Conservation (phyloP, 2,329 filamentous ascomycete species). For the Microdochium trichocladiopsis region DNA sequence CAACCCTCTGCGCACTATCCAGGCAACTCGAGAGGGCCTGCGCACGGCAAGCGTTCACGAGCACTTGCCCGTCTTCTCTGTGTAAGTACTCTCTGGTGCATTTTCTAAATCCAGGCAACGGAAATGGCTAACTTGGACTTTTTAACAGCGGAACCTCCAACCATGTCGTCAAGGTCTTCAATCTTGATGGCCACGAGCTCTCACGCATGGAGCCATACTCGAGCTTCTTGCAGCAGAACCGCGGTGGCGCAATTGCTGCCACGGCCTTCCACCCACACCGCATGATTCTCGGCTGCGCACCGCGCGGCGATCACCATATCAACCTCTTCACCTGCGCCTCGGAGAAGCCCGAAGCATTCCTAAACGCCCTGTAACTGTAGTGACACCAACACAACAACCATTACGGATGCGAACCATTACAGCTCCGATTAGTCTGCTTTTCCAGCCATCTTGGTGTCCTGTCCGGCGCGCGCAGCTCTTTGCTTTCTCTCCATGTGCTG, state of each 20-base stretch:
- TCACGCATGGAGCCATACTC: conserved; percentile 86
- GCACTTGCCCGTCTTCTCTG: conserved; percentile 90
- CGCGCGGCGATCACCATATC: conserved; percentile 80
- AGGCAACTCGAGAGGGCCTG: conserved; percentile 69
- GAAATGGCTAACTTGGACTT: not conserved
- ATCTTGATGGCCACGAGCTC: conserved; percentile 72
- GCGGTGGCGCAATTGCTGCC: conserved; percentile 73
- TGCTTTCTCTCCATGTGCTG: too few species aligned
- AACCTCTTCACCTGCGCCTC: conserved; percentile 75
- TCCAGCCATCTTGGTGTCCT: too few species aligned
- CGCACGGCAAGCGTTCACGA: conserved; percentile 89
- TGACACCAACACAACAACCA: too few species aligned
- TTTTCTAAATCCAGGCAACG: not conserved
- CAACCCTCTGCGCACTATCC: conserved; percentile 63
- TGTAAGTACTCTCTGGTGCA: conserved; percentile 51
- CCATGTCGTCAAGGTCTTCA: conserved; percentile 87
- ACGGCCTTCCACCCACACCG: conserved; percentile 95
- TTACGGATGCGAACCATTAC: too few species aligned
- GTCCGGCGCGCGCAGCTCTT: too few species aligned
- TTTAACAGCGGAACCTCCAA: conserved; percentile 70
- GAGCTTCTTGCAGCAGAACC: conserved; percentile 76
- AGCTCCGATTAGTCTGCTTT: too few species aligned
- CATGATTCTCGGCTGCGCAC: conserved; percentile 83
- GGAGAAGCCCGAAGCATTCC: conserved; percentile 22
- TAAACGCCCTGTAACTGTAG: conserved; percentile 12